Conservation (phyloP, 805 yeast species). For the Barnettozyma sucrosica region DNA sequence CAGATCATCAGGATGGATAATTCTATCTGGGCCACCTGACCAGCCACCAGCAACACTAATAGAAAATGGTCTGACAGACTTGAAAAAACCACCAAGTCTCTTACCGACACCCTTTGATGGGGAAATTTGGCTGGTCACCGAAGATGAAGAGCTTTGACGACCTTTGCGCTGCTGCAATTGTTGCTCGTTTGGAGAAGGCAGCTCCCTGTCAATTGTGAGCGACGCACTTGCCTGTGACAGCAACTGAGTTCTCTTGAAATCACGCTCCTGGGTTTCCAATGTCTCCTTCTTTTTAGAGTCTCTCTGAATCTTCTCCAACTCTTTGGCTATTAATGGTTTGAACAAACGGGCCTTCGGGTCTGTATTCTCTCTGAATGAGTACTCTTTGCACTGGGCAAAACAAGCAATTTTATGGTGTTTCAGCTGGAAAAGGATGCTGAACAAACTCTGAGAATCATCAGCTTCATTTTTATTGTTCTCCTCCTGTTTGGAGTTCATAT, state of each 20-base stretch:
- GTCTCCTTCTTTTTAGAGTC: slow-evolving; percentile 43
- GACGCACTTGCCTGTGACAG: slow-evolving; percentile 27
- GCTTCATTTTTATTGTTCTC: slow-evolving; percentile 23
- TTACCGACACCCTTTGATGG: slow-evolving; percentile 30
- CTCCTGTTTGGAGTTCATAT: slow-evolving; percentile 29
- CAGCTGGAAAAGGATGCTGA: slow-evolving; percentile 48
- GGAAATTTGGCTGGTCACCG: slow-evolving; percentile 5
- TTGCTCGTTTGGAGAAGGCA: slow-evolving; percentile 13
- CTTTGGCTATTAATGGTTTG: slow-evolving; percentile 38
- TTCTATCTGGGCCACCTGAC: slow-evolving; percentile 36
- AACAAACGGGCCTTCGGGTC: slow-evolving; percentile 39
- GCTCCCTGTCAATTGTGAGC: slow-evolving; percentile 9
- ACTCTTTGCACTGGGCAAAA: slow-evolving; percentile 33
- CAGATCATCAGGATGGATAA: slow-evolving; percentile 47
- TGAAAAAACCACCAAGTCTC: slow-evolving; percentile 55
- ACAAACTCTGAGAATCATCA: slow-evolving; percentile 32
- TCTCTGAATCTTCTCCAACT: slow-evolving; percentile 45
- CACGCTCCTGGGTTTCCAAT: slow-evolving; percentile 33
- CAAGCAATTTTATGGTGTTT: slow-evolving; percentile 27
- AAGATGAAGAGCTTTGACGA: slow-evolving; percentile 11
- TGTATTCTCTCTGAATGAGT: slow-evolving; percentile 39
- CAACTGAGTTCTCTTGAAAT: slow-evolving; percentile 27
- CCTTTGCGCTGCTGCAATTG: slow-evolving; percentile 17
- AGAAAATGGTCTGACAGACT: slow-evolving; percentile 54
- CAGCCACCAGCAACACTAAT: slow-evolving; percentile 38